phyloP scores from a whole-genome alignment of 805 yeast species.

The Zygotorulaspora florentina region DNA sequence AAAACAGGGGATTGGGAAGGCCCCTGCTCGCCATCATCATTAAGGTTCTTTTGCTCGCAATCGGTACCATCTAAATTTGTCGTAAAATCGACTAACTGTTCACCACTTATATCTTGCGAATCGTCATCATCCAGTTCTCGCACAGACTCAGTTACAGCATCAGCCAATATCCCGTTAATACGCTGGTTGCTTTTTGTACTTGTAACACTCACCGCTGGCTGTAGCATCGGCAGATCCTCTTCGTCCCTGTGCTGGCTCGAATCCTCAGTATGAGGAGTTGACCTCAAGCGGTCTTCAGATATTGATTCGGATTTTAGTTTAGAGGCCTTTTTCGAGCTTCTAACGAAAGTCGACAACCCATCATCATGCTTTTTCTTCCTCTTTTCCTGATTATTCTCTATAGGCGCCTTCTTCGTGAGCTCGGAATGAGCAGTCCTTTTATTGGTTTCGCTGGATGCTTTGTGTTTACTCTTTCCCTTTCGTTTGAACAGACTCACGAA shows the following conservation, averaged over 20 bases:
- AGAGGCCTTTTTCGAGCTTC: conserved; percentile 8
- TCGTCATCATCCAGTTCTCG: conserved; percentile 23
- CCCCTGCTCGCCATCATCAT: neutral
- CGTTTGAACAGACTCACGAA: conserved; percentile 23
- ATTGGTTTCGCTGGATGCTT: conserved; percentile 1
- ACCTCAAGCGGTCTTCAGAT: conserved; percentile 9
- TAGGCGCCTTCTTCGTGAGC: conserved; percentile 11
- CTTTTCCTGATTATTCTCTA: neutral
- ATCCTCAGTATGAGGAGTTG: neutral
- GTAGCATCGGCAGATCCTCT: conserved; percentile 11
- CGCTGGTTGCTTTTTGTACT: conserved; percentile 7
- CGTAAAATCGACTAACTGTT: neutral
- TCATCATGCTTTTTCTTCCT: neutral
- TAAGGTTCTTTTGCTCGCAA: too few species aligned
- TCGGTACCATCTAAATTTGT: conserved; percentile 6
- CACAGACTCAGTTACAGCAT: conserved; percentile 19
- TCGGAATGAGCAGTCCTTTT: conserved; percentile 3
- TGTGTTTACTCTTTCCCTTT: conserved; percentile 9
- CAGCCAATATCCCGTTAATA: neutral
- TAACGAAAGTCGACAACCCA: conserved; percentile 12
- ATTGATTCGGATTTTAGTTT: conserved; percentile 8
- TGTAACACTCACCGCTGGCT: conserved; percentile 20
- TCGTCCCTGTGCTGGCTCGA: neutral
- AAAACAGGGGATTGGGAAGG: conserved; percentile 6
- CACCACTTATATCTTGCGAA: conserved; percentile 20